Evolutionary conservation across 2,329 filamentous ascomycete genomes (phyloP).

Genomic region (Monilinia fructicola): DNA sequence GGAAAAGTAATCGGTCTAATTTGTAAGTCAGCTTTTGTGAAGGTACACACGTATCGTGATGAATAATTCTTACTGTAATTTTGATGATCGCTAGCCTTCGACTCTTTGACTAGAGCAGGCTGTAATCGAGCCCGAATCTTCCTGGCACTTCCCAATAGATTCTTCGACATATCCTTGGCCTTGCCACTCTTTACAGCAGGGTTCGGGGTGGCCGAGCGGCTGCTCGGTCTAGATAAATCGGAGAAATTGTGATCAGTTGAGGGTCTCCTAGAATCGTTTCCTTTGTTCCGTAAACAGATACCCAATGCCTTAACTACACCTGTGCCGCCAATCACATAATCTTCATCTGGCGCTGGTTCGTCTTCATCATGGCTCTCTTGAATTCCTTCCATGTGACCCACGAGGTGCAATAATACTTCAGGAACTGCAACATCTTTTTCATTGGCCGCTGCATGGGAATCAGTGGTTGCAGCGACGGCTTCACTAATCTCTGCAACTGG

Average conservation of each 20-base stretch:
- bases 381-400: conserved; percentile 63
- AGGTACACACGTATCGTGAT: background rate
- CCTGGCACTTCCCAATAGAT: conserved; percentile 79
- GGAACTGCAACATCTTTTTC: conserved; percentile 64
- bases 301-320: conserved; percentile 92
- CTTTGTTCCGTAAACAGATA: conserved; percentile 82
- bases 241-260: conserved; percentile 34
- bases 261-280: conserved; percentile 57
- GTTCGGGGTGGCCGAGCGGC: conserved; percentile 49
- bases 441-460: conserved; percentile 42
- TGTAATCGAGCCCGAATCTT: conserved; percentile 85
- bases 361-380: conserved; percentile 57
- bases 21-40: conserved; percentile 10
- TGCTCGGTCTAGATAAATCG: conserved; percentile 37
- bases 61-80: conserved; percentile 66
- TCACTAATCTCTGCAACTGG: conserved; percentile 63
- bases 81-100: conserved; percentile 66
- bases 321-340: conserved; percentile 94
- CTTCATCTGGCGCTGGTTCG: conserved; percentile 76
- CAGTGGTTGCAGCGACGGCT: conserved; percentile 40
- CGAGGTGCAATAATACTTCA: conserved; percentile 82
- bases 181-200: conserved; percentile 53
- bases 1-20: conserved; percentile 73
- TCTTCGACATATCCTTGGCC: conserved; percentile 91
- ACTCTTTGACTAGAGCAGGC: conserved; percentile 76